These are phyloP conservation scores for Geotrichum carabidarum DNA, from an alignment of 1,139 yeast genomes.

Conservation along the genomic window DNA sequence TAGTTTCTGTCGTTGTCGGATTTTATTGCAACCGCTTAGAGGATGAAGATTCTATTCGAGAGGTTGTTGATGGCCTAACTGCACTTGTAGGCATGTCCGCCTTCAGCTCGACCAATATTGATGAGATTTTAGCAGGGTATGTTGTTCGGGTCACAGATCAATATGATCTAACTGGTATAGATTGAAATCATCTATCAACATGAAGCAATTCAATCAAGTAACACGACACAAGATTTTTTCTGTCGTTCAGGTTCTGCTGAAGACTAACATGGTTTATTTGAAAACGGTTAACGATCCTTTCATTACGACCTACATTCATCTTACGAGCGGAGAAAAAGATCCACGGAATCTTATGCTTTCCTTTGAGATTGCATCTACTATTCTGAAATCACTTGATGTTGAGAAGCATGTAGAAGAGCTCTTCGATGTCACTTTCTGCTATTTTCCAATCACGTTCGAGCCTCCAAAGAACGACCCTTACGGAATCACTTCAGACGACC, in stretches of 20 bases:
- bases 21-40: slow-evolving; percentile 64
- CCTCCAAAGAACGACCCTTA: slow-evolving; percentile 93
- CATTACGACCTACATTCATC: slow-evolving; percentile 54
- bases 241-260: slow-evolving; percentile 43
- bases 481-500: slow-evolving; percentile 66
- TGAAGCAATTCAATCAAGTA: slow-evolving; percentile 40
- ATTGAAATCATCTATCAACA: slow-evolving; percentile 49
- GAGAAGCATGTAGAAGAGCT: slow-evolving; percentile 49
- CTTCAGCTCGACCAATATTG: slow-evolving; percentile 25
- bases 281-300: slow-evolving; percentile 39
- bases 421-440: slow-evolving; percentile 87
- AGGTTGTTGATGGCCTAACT: slow-evolving; percentile 53
- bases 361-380: slow-evolving; percentile 51
- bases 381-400: slow-evolving; percentile 48
- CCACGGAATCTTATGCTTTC: slow-evolving; percentile 78
- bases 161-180: not conserved
- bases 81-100: slow-evolving; percentile 46
- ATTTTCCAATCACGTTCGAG: slow-evolving; percentile 91
- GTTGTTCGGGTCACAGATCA: not conserved
- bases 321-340: slow-evolving; percentile 88
- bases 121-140: slow-evolving; percentile 38
- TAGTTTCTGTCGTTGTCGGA: slow-evolving; percentile 50
- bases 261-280: slow-evolving; percentile 25
- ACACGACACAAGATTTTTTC: slow-evolving; percentile 56
- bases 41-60: slow-evolving; percentile 53